Percentiles rank a stretch among this genome's conserved stretches.
Evolutionary conservation across 257 asterid genomes (phyloP).

Genomic region (Nicotiana otophora): DNA sequence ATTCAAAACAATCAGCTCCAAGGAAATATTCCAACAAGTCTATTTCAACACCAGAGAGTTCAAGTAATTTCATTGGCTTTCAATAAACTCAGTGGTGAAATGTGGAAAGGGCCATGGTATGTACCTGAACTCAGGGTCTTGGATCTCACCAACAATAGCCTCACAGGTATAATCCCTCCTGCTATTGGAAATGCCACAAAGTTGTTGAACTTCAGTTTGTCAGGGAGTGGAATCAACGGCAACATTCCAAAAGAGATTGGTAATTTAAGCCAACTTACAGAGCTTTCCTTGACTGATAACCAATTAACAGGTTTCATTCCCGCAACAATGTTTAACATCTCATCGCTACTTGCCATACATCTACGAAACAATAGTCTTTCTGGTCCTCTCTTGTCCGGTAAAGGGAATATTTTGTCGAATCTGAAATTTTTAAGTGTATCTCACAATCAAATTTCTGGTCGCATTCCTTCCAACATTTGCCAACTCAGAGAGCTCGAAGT

Average conservation of each 20-base stretch:
- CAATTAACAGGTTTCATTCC: conserved; percentile 28
- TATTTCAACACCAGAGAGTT: conserved; percentile 4
- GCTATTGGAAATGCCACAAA: background rate
- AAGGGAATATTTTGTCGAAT: background rate
- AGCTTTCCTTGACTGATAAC: background rate
- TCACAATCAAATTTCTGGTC: conserved; percentile 13
- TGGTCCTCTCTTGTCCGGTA: background rate
- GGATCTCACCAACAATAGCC: conserved; percentile 6
- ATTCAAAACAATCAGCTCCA: conserved; percentile 3
- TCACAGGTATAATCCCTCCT: background rate
- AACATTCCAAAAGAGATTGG: background rate
- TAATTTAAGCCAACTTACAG: background rate
- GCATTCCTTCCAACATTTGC: conserved; percentile 23
- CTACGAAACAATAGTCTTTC: conserved; percentile 17
- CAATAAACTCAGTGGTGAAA: conserved; percentile 11
- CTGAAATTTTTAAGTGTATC: conserved; percentile 20
- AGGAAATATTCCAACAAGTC: background rate
- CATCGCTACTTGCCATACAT: conserved; percentile 12
- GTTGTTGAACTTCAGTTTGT: background rate
- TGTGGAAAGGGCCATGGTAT: background rate
- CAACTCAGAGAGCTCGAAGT: conserved; percentile 9
- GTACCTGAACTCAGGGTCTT: conserved; percentile 6
- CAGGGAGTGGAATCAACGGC: background rate
- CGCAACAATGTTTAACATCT: conserved; percentile 16
- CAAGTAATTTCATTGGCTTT: conserved; percentile 8